Evolutionary conservation across 2,329 filamentous ascomycete genomes (phyloP), one percentile per base, ranked within the genome.

Genomic region (Arthrobotrys iridis): DNA sequence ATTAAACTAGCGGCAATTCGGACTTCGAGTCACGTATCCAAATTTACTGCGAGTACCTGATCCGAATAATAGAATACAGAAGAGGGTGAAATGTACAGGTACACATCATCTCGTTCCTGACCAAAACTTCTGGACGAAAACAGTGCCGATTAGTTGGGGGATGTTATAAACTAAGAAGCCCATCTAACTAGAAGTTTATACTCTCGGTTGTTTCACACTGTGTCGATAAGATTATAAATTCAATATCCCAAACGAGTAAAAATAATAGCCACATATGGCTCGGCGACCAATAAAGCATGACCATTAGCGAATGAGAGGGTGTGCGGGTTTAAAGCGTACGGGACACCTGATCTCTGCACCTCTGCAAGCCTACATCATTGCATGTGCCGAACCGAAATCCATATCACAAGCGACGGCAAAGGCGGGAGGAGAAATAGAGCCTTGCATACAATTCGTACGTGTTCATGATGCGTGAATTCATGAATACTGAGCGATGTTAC

Each of bases 291-390:
- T 74, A 74, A 67, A 74, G 66, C 70, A 62, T 74, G 70, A 74
- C 40, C 46, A 28, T 74, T 74, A 74, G 70, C 70, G 70, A 74
- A 74, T 74, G 45, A 45, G 60, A 57, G 52, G 70, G 70, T 59
- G 70, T 62, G 55, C 43, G 63, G 63, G 37, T 60, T 67, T 67
- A 62, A 74, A 57, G 60, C 50, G 52, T 65, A 46, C 52, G 50
- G n/a, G 45, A 59, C 70, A 74, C 70, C 70, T 74, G 70, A 74
- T 74, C 70, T 74, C 70, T 66, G 70, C 70, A 74, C 67, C 70
- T 74, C 70, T 66, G 70, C 70, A 74, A 74, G 70, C 43, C 62
- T 67, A 67, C 70, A 67, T 67, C 70, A 63, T 74, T 74, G 70
- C 68, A 73, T 74, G 70, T 74, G 70, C 70, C 62, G 66, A 74